Conservation (phyloP, 2,329 filamentous ascomycete genomes). For the Colletotrichum incanum region DNA sequence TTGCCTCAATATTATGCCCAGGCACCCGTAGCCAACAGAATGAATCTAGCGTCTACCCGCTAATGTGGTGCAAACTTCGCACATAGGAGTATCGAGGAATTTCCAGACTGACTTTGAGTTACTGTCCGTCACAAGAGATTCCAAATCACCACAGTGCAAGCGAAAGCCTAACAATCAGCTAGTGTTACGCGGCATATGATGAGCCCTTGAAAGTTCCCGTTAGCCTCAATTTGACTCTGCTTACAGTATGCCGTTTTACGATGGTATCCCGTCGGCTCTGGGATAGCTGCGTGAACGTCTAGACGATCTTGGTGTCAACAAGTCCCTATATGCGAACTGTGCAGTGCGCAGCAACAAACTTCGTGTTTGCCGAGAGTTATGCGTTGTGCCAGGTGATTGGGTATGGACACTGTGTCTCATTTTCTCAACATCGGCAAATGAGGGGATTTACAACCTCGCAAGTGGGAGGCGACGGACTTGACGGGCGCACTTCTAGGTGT, state of each 20-base stretch:
- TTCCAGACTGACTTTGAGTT: not conserved
- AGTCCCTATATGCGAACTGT: not conserved
- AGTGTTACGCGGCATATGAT: slow-evolving; percentile 1
- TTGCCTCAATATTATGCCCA: no score
- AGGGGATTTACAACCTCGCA: not conserved
- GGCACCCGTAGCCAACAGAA: not conserved
- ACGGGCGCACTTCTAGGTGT: not conserved
- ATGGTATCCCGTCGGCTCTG: not conserved
- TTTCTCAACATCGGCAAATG: slow-evolving; percentile 5
- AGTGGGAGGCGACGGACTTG: not conserved
- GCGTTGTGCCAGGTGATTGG: not conserved
- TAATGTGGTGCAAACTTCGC: not conserved
- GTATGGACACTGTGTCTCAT: not conserved
- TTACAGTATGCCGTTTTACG: not conserved
- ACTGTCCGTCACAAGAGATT: not conserved
- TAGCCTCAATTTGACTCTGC: not conserved
- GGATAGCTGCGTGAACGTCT: not conserved
- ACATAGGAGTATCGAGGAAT: not conserved
- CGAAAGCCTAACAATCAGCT: not conserved
- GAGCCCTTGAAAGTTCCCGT: not conserved
- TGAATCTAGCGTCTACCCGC: not conserved
- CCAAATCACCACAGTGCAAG: not conserved
- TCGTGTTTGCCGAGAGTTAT: not conserved
- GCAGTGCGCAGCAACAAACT: not conserved
- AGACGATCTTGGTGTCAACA: not conserved